Evolutionary conservation across 2,329 filamentous ascomycete species (phyloP).

Genomic region (Venturia oleaginea): DNA sequence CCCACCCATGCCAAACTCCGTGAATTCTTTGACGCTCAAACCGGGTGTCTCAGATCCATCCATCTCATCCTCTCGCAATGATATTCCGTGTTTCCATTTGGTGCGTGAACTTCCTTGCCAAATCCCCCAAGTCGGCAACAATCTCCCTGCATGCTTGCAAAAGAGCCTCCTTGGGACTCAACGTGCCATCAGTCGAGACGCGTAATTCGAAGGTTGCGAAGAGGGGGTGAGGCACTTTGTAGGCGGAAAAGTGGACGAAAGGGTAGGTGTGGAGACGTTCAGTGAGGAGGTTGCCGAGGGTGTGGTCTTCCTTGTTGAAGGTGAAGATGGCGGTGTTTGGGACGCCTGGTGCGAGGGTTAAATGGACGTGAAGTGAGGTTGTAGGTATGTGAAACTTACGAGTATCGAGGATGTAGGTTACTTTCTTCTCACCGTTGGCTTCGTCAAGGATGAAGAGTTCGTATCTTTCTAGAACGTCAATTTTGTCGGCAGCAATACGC

Average conservation of each 20-base stretch:
- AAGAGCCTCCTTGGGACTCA: conserved; percentile 84
- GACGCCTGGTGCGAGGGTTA: conserved; percentile 50
- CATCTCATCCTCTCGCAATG: neutral
- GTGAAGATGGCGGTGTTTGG: conserved; percentile 93
- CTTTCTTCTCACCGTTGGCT: conserved; percentile 82
- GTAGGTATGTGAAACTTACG: conserved; percentile 48
- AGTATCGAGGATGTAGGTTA: conserved; percentile 78
- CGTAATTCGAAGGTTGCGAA: conserved; percentile 56
- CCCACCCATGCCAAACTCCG: neutral
- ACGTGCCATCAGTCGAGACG: conserved; percentile 80
- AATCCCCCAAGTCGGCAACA: conserved; percentile 67
- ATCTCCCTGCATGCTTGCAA: conserved; percentile 72
- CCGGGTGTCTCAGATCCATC: neutral
- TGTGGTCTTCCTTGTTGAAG: conserved; percentile 95
- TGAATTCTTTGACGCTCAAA: neutral
- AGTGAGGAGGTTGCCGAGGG: conserved; percentile 80
- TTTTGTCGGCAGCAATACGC: neutral
- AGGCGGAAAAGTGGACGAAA: conserved; percentile 82
- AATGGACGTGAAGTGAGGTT: conserved; percentile 6
- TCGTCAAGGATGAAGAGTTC: conserved; percentile 84
- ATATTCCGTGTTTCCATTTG: conserved; percentile 69
- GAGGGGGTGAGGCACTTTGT: conserved; percentile 54
- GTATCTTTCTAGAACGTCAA: conserved; percentile 52
- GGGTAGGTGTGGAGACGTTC: conserved; percentile 76
- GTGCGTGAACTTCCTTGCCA: conserved; percentile 83